These are phyloP conservation scores for Pseudoperonospora humuli DNA, from an alignment of 352 stramenopile genomes.

Conservation along the genomic window DNA sequence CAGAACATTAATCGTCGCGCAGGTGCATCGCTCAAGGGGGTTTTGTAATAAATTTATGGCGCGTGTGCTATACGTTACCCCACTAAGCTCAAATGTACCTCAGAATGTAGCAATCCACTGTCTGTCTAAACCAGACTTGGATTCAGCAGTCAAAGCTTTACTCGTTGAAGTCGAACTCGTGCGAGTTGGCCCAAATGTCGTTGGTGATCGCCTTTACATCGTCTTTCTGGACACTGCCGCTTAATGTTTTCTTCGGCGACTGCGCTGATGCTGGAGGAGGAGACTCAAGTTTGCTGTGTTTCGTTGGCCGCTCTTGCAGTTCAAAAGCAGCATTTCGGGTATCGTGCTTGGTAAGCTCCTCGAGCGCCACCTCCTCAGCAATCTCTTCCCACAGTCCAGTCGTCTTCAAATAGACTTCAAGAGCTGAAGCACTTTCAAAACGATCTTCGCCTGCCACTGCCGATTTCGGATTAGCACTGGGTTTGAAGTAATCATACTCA, in stretches of 20 bases:
- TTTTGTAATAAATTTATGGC: slow-evolving; percentile 45
- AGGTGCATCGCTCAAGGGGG: slow-evolving; percentile 70
- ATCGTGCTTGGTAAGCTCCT: slow-evolving; percentile 15
- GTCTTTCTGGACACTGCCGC: slow-evolving; percentile 26
- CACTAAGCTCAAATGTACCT: slow-evolving; percentile 21
- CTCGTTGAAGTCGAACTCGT: slow-evolving; percentile 70
- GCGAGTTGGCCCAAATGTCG: slow-evolving; percentile 76
- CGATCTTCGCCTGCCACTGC: slow-evolving; percentile 57
- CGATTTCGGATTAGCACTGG: slow-evolving; percentile 38
- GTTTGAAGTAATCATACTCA: slow-evolving; percentile 84
- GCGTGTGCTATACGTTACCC: slow-evolving; percentile 4
- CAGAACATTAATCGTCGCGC: slow-evolving; percentile 72
- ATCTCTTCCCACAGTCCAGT: slow-evolving; percentile 59
- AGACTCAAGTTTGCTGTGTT: slow-evolving; percentile 24
- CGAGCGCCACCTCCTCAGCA: slow-evolving; percentile 18
- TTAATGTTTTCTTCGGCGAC: slow-evolving; percentile 25
- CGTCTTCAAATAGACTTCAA: slow-evolving; percentile 63
- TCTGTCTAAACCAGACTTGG: slow-evolving; percentile 8
- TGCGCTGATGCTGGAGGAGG: slow-evolving; percentile 6
- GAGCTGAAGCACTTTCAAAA: slow-evolving; percentile 58
- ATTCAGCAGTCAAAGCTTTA: slow-evolving; percentile 2
- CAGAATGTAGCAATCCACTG: slow-evolving; percentile 16
- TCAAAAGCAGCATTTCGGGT: background rate
- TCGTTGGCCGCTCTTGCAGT: slow-evolving; percentile 9
- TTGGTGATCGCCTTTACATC: slow-evolving; percentile 63